Base-by-base conservation (phyloP, 2,329 filamentous ascomycete species). In the Alternaria hordeiaustralica region DNA sequence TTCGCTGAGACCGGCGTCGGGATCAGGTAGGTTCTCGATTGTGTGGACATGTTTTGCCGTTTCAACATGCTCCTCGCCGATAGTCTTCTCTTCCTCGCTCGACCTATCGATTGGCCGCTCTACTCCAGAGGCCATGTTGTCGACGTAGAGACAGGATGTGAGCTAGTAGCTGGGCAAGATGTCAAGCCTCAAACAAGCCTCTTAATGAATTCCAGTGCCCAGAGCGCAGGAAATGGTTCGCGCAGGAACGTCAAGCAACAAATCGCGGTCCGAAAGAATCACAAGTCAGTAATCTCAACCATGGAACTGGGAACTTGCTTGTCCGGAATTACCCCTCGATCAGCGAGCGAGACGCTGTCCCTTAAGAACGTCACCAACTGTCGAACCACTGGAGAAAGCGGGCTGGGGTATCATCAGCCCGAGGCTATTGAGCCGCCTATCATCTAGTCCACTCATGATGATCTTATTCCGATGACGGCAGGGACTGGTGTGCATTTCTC, bases 1-100 rank as follows among this genome's bases (percentile, higher is more conserved):
- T 1, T 86, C 85, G 43, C 84, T 89, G 69, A 92, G 79, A 8
- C 88, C 87, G 51, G 86, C 89, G 78, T 93, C 91, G 0, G 88
- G 88, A 70, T 90, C 87, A 10, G 84, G 70, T 12, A 76, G 59
- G 54, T 74, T 71, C 13, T 69, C 68, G 28, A 71, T 63, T 2
- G 67, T 62, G 15, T 69, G 65, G 3, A 58, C 23, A 20, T 69
- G 53, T 41, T 67, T 65, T 36, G 44, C 44, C 21, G 46, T 20
- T 55, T 67, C 61, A 26, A 65, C 6, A 30, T 61, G 64, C 15
- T 66, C 61, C 2, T 68, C 49, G 6, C 54, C 67, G 18, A 73
- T 65, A 11, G 30, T 41, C 49, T 68, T 73, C 46, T 72, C 71
- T 21, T 77, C 74, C 20, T 71, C 60, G 46, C 65, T 67, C 6